phyloP scores from a whole-genome alignment of 768 basidiomycete species.

The Baorangia bicolor region DNA sequence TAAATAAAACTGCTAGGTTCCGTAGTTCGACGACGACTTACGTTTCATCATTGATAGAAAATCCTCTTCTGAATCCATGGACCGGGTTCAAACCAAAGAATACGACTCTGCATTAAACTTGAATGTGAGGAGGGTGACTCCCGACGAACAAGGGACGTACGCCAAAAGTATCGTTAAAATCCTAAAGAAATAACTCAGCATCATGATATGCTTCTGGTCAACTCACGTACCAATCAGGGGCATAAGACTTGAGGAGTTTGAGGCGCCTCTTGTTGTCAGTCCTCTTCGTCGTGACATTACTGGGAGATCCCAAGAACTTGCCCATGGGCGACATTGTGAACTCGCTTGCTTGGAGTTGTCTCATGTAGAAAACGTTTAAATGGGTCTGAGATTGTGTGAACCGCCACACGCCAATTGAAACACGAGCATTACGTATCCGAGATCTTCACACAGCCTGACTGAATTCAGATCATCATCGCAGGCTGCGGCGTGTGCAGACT shows the following conservation, averaged over 20 bases:
- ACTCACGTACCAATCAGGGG: constrained; percentile 67
- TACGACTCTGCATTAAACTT: constrained; percentile 40
- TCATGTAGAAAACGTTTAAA: not conserved
- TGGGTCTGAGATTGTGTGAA: not conserved
- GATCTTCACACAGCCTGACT: constrained; percentile 3
- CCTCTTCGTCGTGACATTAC: constrained; percentile 13
- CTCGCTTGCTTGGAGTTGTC: not conserved
- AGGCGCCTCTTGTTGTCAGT: constrained; percentile 30
- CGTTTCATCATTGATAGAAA: constrained; percentile 78
- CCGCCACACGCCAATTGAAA: not conserved
- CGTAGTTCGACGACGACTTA: constrained; percentile 28
- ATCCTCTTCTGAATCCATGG: constrained; percentile 71
- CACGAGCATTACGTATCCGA: not conserved
- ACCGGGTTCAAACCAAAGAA: constrained; percentile 67
- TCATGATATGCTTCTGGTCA: not conserved
- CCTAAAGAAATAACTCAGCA: constrained; percentile 41
- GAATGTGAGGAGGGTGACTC: not conserved
- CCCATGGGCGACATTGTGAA: constrained; percentile 15
- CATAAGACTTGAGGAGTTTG: constrained; percentile 60
- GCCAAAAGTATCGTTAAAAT: constrained; percentile 61
- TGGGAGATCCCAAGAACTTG: constrained; percentile 6
- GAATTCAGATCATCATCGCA: too few relatives aligned
- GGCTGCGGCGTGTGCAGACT: too few relatives aligned
- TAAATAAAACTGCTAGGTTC: constrained; percentile 12
- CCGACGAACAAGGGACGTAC: constrained; percentile 40